A percentile compares a stretch with the other conserved stretches of the same genome.
Conservation (phyloP, 1,284 basidiomycete species). For the Porodaedalea pini region DNA sequence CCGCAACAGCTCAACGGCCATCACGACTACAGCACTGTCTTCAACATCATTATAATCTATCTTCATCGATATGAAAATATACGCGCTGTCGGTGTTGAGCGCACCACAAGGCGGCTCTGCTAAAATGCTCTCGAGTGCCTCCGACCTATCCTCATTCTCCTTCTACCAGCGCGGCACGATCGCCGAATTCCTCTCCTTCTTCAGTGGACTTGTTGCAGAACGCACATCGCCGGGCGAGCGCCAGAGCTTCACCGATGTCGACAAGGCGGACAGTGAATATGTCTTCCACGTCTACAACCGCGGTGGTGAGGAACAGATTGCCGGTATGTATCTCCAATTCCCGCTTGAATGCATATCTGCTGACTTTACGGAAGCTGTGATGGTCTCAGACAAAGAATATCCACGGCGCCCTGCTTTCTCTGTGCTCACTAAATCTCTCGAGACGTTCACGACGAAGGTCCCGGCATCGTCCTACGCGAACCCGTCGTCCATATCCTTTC, state of each 20-base stretch:
- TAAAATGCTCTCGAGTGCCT: constrained; percentile 68
- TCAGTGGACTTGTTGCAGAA: constrained; percentile 90
- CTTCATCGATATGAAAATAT: constrained; percentile 78
- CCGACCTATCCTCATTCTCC: constrained; percentile 88
- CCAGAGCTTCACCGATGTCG: constrained; percentile 62
- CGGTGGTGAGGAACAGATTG: constrained; percentile 74
- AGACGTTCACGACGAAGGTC: constrained; percentile 86
- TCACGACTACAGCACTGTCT: not conserved
- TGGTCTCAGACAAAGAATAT: constrained; percentile 95
- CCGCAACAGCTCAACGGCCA: no score
- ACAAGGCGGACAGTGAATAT: constrained; percentile 84
- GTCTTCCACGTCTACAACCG: constrained; percentile 91
- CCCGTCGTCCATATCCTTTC: constrained; percentile 63
- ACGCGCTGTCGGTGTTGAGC: constrained; percentile 58
- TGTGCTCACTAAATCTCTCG: constrained; percentile 89
- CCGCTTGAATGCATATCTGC: not conserved
- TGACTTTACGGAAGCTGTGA: constrained; percentile 56
- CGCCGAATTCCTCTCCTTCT: constrained; percentile 87
- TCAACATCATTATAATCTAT: not conserved
- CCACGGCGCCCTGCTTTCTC: constrained; percentile 96
- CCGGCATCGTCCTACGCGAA: constrained; percentile 65
- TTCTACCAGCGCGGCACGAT: constrained; percentile 91
- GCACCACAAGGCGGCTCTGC: constrained; percentile 54
- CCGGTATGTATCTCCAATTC: constrained; percentile 49
- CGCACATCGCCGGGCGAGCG: constrained; percentile 83